phyloP scores from a whole-genome alignment of 2,329 filamentous ascomycete species.

The Aspergillus pseudoglaucus region DNA sequence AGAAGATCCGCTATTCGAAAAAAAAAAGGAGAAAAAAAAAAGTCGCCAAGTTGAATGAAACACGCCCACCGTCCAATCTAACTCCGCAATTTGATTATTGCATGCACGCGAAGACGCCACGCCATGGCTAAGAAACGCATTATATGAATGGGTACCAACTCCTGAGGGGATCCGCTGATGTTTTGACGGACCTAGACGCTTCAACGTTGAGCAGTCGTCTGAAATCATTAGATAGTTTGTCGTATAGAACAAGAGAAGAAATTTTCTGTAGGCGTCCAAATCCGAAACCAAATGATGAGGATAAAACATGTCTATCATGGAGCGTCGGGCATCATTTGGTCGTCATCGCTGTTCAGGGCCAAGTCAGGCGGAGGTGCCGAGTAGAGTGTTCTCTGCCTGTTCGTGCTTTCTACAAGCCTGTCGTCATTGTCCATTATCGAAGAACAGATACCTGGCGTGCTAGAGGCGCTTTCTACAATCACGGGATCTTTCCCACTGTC shows the following conservation, averaged over 20 bases:
- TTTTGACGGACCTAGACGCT: conserved; percentile 1
- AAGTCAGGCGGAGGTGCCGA: conserved; percentile 26
- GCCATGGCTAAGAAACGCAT: conserved; percentile 1
- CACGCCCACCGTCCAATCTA: conserved; percentile 8
- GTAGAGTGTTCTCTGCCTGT: conserved; percentile 19
- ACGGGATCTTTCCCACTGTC: conserved; percentile 22
- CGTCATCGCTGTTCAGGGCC: conserved; percentile 20
- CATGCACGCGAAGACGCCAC: not conserved
- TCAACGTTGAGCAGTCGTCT: too few relatives aligned
- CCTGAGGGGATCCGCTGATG: conserved; percentile 15
- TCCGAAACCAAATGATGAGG: not conserved
- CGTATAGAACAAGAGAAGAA: not conserved
- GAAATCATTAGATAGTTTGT: too few relatives aligned
- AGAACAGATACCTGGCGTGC: conserved; percentile 24
- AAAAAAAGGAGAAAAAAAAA: conserved; percentile 2
- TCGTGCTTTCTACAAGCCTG: conserved; percentile 4
- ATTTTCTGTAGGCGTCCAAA: not conserved
- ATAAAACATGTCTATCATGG: conserved; percentile 6
- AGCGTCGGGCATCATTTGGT: conserved; percentile 31
- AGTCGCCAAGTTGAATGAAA: conserved; percentile 2
- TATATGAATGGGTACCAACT: conserved; percentile 8
- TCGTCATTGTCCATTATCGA: conserved; percentile 10
- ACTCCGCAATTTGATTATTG: conserved; percentile 8
- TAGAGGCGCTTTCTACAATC: conserved; percentile 26
- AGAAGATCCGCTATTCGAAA: not conserved